phyloP scores from a whole-genome alignment of 805 yeast species.

The Ogataea ramenticola region DNA sequence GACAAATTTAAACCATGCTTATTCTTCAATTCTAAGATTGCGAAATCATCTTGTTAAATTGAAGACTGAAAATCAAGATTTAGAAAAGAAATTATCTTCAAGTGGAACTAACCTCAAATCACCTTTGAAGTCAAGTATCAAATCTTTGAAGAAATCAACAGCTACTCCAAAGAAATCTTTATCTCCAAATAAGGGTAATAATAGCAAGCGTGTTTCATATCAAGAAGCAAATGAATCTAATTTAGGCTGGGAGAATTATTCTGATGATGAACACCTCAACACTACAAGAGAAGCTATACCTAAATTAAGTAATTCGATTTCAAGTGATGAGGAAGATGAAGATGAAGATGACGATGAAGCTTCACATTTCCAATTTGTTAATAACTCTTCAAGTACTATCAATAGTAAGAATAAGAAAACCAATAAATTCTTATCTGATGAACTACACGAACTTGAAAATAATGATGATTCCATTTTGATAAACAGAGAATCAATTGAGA shows the following conservation, averaged over 20 bases:
- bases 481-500: constrained; percentile 17
- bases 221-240: constrained; percentile 5
- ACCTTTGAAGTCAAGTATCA: neutral
- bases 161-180: constrained; percentile 2
- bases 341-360: constrained; percentile 1
- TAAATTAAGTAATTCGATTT: too few species aligned
- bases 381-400: neutral
- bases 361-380: neutral
- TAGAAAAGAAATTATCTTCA: constrained; percentile 11
- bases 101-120: neutral
- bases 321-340: constrained; percentile 6
- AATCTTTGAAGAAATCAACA: too few species aligned
- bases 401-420: neutral
- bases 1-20: constrained; percentile 58
- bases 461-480: neutral
- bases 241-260: constrained; percentile 17
- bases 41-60: constrained; percentile 42
- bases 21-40: constrained; percentile 53
- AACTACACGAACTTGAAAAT: constrained; percentile 9
- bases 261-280: constrained; percentile 3
- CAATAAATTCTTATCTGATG: constrained; percentile 10
- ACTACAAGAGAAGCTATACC: too few species aligned
- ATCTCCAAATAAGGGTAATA: constrained; percentile 11
- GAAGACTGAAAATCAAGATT: constrained; percentile 25
- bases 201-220: constrained; percentile 9